Conservation (phyloP, 140 eudicot genomes). For the Ambrosia hybrid region DNA sequence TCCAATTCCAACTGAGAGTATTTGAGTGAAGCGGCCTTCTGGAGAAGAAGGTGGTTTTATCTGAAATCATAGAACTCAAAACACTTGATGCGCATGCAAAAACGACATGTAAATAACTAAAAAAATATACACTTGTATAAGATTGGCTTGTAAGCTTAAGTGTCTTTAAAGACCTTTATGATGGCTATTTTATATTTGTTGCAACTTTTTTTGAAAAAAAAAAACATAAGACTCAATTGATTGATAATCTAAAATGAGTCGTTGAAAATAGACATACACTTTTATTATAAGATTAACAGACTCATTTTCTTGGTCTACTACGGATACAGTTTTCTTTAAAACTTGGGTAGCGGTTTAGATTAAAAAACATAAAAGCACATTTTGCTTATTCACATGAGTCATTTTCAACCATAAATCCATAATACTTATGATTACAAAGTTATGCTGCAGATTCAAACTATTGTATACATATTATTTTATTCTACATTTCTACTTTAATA, state of each 20-base stretch:
- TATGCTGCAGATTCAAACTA: conserved; percentile 14
- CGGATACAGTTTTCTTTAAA: neutral
- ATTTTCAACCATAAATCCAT: neutral
- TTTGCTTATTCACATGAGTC: neutral
- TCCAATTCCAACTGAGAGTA: conserved; percentile 95
- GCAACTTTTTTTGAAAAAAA: too few species aligned
- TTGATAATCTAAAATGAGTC: conserved; percentile 9
- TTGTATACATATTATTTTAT: neutral
- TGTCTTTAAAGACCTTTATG: neutral
- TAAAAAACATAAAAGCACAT: neutral
- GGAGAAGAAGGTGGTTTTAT: conserved; percentile 33
- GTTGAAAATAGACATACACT: too few species aligned
- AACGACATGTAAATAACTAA: too few species aligned
- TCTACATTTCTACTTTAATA: neutral
- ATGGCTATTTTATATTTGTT: too few species aligned
- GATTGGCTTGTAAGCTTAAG: neutral
- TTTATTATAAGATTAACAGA: too few species aligned
- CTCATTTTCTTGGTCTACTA: neutral
- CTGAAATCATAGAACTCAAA: conserved; percentile 12
- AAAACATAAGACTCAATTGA: too few species aligned
- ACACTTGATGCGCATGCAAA: neutral
- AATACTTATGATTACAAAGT: conserved; percentile 6
- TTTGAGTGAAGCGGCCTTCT: conserved; percentile 65
- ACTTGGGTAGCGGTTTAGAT: neutral
- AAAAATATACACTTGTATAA: neutral